phyloP scores from a whole-genome alignment of 768 basidiomycete genomes.

The Lactarius quietus region DNA sequence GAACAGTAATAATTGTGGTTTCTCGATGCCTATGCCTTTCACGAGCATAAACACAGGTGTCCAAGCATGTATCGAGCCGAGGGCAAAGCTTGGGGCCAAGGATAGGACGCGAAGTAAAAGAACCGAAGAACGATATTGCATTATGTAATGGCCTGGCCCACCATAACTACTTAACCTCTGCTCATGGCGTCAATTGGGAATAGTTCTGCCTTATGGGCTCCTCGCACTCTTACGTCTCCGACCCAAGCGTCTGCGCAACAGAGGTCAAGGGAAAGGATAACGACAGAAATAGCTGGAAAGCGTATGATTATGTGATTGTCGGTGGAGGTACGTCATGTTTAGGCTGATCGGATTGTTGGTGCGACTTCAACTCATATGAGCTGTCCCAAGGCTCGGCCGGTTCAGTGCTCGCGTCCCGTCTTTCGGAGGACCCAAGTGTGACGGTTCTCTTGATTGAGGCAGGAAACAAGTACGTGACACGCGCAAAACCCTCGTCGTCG shows the following conservation, averaged over 20 bases:
- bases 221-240: slow-evolving; percentile 20
- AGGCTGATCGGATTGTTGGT: not conserved
- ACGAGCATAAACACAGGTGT: no score
- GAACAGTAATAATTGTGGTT: no score
- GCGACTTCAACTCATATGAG: not conserved
- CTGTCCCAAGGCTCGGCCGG: slow-evolving; percentile 51
- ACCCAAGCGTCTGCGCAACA: slow-evolving; percentile 20
- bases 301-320: slow-evolving; percentile 39
- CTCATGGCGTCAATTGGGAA: not conserved
- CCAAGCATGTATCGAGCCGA: no score
- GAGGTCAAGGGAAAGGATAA: slow-evolving; percentile 7
- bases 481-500: not conserved
- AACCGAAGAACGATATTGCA: not conserved
- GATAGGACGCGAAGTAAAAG: no score
- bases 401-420: slow-evolving; percentile 55
- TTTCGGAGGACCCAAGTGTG: slow-evolving; percentile 53
- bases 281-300: slow-evolving; percentile 21
- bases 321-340: slow-evolving; percentile 35
- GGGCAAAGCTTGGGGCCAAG: no score
- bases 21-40: no score
- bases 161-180: not conserved
- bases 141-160: not conserved
- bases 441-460: slow-evolving; percentile 58
- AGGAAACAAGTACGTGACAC: slow-evolving; percentile 48
- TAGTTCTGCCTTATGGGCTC: slow-evolving; percentile 13